Percentiles rank a stretch among this genome's conserved stretches.
These are phyloP conservation scores for Crithidia expoeki DNA, from an alignment of 208 protist species.

Conservation along the genomic window DNA sequence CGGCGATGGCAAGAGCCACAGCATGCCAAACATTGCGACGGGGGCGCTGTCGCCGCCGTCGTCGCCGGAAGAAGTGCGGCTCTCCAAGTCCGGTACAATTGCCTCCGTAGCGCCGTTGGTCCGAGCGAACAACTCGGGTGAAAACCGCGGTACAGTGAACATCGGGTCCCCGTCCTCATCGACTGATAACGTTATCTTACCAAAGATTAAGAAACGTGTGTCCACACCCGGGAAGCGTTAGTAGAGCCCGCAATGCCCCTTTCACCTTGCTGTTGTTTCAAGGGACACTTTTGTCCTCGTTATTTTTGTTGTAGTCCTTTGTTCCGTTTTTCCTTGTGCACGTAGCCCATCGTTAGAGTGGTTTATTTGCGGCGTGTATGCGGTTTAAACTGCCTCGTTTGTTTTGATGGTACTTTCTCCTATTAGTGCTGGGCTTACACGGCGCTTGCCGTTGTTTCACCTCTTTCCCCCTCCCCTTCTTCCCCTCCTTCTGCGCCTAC, in stretches of 20 bases:
- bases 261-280: background rate
- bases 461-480: no score
- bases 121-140: constrained; percentile 2
- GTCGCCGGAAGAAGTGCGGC: constrained; percentile 17
- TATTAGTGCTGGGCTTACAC: no score
- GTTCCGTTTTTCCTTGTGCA: background rate
- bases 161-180: background rate
- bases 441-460: no score
- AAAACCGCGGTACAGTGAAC: background rate
- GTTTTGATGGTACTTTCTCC: no score
- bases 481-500: no score
- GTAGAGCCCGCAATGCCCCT: background rate
- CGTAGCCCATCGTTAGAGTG: background rate
- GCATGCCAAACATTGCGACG: constrained; percentile 15
- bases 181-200: constrained; percentile 34
- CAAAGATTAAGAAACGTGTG: constrained; percentile 47
- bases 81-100: constrained; percentile 9
- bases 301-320: background rate
- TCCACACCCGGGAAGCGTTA: constrained; percentile 24
- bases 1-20: constrained; percentile 12
- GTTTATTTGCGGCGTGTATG: no score
- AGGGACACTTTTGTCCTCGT: background rate
- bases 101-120: constrained; percentile 7
- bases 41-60: constrained; percentile 15
- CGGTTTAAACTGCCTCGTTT: no score